Evolutionary conservation across 2,329 filamentous ascomycete genomes (phyloP), one percentile per base, ranked within the genome.

Genomic region (Pyrenochaeta sp.): DNA sequence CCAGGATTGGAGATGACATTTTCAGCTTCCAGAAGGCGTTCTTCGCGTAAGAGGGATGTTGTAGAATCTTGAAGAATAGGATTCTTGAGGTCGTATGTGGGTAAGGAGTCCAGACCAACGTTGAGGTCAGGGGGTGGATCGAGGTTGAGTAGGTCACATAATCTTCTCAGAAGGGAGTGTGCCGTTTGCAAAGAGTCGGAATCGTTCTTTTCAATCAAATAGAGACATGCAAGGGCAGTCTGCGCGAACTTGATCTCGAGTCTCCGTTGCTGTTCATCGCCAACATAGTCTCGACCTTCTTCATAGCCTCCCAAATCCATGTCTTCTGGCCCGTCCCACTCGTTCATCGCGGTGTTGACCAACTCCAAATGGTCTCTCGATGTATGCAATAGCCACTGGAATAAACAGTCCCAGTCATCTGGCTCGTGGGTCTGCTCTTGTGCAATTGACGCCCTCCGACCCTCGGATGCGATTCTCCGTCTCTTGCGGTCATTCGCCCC

Each of bases 291-390:
- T 2, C 74, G 75, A 6, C 68, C 68, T 19, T 74, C 71, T 27
- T 79, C 78, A 53, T 79, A 82, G 9, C 80, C 81, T 3, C 85
- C 86, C 4, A 90, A 66, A 53, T 91, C 86, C 32, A 87, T 78
- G 60, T 92, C 88, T 6, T 75, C 75, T 0, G 88, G 87, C 0
- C 88, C 89, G 57, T 86, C 83, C 88, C 88, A 93, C 52, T 88
- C 81, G 48, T 85, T 80, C 22, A 91, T 74, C 6, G 81, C 84
- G 35, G 78, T 77, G 21, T 85, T 76, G n/a, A 83, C 81, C n/a
- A 84, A 74, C 18, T 69, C 73, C 78, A 89, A 87, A 11, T 83
- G 80, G 14, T 74, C 75, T 3, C 76, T 74, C 1, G 87, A 84
- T 48, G 84, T 81, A 3, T 72, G 63, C 10, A 81, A 75, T 26